Percentiles rank a stretch among this genome's conserved stretches.
Conservation (phyloP, 139 green algal species). For the Micromonas pusilla region DNA sequence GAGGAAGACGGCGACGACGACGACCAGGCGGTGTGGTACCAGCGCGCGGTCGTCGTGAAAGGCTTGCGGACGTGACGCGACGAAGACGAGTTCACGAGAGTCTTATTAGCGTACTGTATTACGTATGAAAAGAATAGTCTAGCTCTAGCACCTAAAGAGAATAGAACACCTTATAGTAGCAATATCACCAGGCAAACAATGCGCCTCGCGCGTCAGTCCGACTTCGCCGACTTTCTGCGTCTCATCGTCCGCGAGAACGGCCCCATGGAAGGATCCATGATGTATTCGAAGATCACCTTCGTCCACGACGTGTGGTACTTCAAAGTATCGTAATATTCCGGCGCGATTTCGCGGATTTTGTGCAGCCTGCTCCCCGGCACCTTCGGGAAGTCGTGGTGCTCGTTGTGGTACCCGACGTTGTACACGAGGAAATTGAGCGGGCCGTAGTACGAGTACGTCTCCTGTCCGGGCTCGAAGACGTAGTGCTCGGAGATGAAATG, state of each 20-base stretch:
- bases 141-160: too few species aligned
- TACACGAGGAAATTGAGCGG: constrained; percentile 60
- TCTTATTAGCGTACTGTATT: too few species aligned
- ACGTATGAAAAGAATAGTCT: too few species aligned
- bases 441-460: constrained; percentile 76
- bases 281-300: constrained; percentile 56
- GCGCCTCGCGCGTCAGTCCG: not conserved
- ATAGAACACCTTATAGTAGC: too few species aligned
- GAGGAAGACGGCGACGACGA: not conserved
- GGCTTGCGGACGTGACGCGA: too few species aligned
- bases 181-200: too few species aligned
- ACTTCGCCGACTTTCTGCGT: not conserved
- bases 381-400: constrained; percentile 74
- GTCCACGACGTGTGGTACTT: constrained; percentile 54
- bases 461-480: constrained; percentile 49
- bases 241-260: not conserved
- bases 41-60: not conserved
- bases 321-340: constrained; percentile 61
- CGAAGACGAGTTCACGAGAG: too few species aligned
- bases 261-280: constrained; percentile 28
- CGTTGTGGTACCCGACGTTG: constrained; percentile 74
- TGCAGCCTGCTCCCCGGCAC: constrained; percentile 58
- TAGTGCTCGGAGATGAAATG: constrained; percentile 75
- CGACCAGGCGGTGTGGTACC: not conserved
- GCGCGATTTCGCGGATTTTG: constrained; percentile 51